These are phyloP conservation scores for Cercophora samala DNA, from an alignment of 495 filamentous ascomycete genomes.

Conservation along the genomic window DNA sequence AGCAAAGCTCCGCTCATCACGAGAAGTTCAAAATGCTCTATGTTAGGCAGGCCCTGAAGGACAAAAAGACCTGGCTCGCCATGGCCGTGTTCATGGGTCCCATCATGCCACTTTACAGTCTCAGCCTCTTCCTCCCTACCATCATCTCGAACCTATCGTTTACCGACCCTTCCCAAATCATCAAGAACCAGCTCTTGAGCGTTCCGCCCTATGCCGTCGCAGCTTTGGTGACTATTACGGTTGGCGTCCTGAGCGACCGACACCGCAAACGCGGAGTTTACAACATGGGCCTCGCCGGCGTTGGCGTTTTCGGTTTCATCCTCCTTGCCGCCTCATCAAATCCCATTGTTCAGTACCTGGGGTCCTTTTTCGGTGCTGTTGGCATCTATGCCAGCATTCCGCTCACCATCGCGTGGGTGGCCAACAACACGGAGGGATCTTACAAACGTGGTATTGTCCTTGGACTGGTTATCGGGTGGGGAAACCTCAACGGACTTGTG, in stretches of 20 bases:
- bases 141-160: conserved; percentile 79
- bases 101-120: conserved; percentile 76
- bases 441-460: conserved; percentile 88
- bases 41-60: conserved; percentile 69
- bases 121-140: conserved; percentile 83
- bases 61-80: conserved; percentile 83
- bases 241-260: conserved; percentile 78
- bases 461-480: conserved; percentile 89
- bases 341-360: conserved; percentile 71
- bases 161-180: conserved; percentile 43
- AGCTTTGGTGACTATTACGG: conserved; percentile 66
- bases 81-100: conserved; percentile 77
- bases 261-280: conserved; percentile 76
- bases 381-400: conserved; percentile 90
- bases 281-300: conserved; percentile 67
- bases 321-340: conserved; percentile 68
- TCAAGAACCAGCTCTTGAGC: conserved; percentile 72
- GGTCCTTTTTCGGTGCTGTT: conserved; percentile 77
- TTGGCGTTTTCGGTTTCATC: conserved; percentile 74
- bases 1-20: conserved; percentile 74
- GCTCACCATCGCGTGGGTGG: conserved; percentile 84
- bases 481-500: conserved; percentile 86
- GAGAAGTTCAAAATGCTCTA: conserved; percentile 75
- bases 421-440: conserved; percentile 87
- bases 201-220: conserved; percentile 87